These are phyloP conservation scores for Castanea sativa DNA, from an alignment of 306 rosid genomes.

Conservation along the genomic window DNA sequence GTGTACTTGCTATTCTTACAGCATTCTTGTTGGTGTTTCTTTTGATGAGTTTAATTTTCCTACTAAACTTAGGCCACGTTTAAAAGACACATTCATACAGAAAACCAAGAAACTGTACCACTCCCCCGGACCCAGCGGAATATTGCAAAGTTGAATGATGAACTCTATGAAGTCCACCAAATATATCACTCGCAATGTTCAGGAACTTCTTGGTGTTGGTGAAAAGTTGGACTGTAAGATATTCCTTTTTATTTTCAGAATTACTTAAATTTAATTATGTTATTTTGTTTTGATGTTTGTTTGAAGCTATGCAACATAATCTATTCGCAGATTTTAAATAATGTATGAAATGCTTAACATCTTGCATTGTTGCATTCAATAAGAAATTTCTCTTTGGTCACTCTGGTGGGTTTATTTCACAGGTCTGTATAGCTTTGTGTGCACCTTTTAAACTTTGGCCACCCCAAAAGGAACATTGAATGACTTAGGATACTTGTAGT, in stretches of 20 bases:
- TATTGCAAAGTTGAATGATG: slow-evolving; percentile 95
- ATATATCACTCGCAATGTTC: slow-evolving; percentile 99
- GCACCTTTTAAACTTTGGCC: no score
- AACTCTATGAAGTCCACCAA: slow-evolving; percentile 98
- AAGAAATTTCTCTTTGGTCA: not conserved
- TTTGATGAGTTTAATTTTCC: slow-evolving; percentile 25
- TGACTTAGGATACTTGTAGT: not conserved
- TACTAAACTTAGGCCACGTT: slow-evolving; percentile 26
- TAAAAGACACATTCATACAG: slow-evolving; percentile 86
- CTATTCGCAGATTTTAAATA: not conserved
- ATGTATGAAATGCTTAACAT: not conserved
- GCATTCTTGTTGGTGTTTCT: not conserved
- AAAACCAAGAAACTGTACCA: slow-evolving; percentile 97
- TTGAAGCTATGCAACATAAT: not conserved
- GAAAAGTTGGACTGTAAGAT: slow-evolving; percentile 98
- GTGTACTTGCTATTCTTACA: not conserved
- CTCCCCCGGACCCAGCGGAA: slow-evolving; percentile 94
- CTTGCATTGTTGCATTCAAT: not conserved
- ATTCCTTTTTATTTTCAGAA: slow-evolving; percentile 15
- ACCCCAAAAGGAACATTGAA: not conserved
- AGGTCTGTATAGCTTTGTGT: not conserved
- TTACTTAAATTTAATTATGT: slow-evolving; percentile 2
- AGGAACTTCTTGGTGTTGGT: slow-evolving; percentile 99
- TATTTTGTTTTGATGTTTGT: slow-evolving; percentile 20
- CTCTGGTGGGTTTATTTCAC: not conserved